Conservation (phyloP, 441 rosid species). For the Manihot esculenta region DNA sequence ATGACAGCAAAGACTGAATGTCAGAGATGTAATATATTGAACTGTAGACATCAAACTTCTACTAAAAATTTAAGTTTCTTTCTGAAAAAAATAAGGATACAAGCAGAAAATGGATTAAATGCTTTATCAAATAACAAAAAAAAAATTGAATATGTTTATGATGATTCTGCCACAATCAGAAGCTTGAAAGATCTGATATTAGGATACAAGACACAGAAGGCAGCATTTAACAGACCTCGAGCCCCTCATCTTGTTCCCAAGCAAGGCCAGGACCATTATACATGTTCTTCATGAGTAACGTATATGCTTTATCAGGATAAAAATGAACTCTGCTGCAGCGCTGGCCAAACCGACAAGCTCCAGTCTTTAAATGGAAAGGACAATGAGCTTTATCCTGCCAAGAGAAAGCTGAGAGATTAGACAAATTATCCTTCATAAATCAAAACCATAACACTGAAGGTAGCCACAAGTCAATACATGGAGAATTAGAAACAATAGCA, state of each 20-base stretch:
- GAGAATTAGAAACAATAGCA: background rate
- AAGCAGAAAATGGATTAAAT: background rate
- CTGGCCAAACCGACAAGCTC: conserved; percentile 94
- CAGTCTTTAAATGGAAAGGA: conserved; percentile 97
- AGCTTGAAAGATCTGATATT: conserved; percentile 30
- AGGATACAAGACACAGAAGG: conserved; percentile 86
- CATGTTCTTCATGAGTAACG: conserved; percentile 88
- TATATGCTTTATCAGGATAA: conserved; percentile 81
- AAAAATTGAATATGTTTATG: conserved; percentile 1
- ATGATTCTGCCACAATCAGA: conserved; percentile 15
- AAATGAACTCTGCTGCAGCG: conserved; percentile 97
- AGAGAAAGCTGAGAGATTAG: conserved; percentile 7
- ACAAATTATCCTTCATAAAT: conserved; percentile 9
- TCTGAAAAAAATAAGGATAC: background rate
- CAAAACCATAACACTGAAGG: background rate
- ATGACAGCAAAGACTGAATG: background rate
- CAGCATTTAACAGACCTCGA: conserved; percentile 93
- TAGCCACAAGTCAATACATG: background rate
- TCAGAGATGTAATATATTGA: background rate
- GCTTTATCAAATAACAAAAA: conserved; percentile 6
- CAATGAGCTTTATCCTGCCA: conserved; percentile 96
- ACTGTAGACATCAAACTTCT: background rate
- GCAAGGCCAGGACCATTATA: conserved; percentile 92
- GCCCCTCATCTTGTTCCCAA: conserved; percentile 99
- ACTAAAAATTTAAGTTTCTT: background rate